These are phyloP conservation scores for Daldinia sp. DNA, from an alignment of 2,329 filamentous ascomycete genomes.

Conservation along the genomic window DNA sequence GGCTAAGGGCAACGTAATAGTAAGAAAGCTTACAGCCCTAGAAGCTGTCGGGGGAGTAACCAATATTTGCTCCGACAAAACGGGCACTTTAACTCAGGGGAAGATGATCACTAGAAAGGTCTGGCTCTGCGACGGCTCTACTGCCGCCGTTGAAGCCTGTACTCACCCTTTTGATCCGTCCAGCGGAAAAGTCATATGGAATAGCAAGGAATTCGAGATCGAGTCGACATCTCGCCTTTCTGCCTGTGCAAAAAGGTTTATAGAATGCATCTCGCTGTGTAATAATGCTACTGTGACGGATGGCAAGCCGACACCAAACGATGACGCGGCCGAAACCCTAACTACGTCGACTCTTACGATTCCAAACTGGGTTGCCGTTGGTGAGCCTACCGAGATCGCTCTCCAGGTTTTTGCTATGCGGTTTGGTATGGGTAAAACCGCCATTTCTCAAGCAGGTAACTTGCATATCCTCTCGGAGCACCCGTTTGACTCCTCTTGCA, in stretches of 20 bases:
- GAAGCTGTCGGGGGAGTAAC: conserved; percentile 78
- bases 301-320: conserved; percentile 52
- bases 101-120: conserved; percentile 75
- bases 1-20: conserved; percentile 67
- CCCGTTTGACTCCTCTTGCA: conserved; percentile 79
- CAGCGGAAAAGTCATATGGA: conserved; percentile 64
- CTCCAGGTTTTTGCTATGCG: conserved; percentile 79
- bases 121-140: conserved; percentile 68
- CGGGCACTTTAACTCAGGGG: conserved; percentile 74
- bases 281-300: conserved; percentile 68
- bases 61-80: conserved; percentile 78
- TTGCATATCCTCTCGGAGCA: conserved; percentile 71
- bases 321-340: conserved; percentile 61
- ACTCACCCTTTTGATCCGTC: conserved; percentile 72
- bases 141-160: conserved; percentile 65
- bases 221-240: conserved; percentile 45
- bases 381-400: conserved; percentile 79
- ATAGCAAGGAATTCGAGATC: conserved; percentile 49
- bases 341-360: conserved; percentile 61
- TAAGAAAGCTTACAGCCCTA: conserved; percentile 71
- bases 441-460: conserved; percentile 53
- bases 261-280: conserved; percentile 70
- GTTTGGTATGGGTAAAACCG: conserved; percentile 66
- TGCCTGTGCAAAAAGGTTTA: conserved; percentile 59
- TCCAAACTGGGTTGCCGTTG: conserved; percentile 68